Evolutionary conservation across 306 rosid genomes (phyloP).

Genomic region (Fagus sylvatica): DNA sequence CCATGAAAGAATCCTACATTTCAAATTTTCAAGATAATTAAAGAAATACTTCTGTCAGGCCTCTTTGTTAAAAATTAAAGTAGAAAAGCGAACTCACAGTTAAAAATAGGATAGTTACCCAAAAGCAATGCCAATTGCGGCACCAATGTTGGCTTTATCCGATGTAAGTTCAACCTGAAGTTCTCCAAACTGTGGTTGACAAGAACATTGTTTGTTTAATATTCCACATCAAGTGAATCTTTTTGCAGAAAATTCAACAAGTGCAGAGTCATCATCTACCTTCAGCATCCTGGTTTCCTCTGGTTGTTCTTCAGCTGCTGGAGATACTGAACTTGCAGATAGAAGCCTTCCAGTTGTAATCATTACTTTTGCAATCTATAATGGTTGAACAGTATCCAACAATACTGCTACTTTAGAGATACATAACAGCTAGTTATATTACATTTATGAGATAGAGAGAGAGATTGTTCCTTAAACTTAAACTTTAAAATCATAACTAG

Average conservation of each 20-base stretch:
- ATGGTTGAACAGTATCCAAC: slow-evolving; percentile 34
- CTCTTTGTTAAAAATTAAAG: slow-evolving; percentile 4
- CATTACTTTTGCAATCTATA: slow-evolving; percentile 79
- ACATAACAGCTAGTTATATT: slow-evolving; percentile 1
- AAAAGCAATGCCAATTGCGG: slow-evolving; percentile 58
- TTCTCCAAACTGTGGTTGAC: slow-evolving; percentile 75
- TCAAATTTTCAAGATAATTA: slow-evolving; percentile 16
- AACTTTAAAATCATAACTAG: not conserved
- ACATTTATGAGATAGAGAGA: not conserved
- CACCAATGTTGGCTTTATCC: slow-evolving; percentile 74
- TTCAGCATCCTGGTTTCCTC: slow-evolving; percentile 65
- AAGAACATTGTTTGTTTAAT: slow-evolving; percentile 28
- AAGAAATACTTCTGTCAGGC: slow-evolving; percentile 11
- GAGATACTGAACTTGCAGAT: slow-evolving; percentile 52
- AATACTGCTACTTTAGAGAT: slow-evolving; percentile 26
- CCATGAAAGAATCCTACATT: slow-evolving; percentile 78
- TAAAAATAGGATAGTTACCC: slow-evolving; percentile 50
- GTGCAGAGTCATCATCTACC: slow-evolving; percentile 45
- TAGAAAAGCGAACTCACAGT: not conserved
- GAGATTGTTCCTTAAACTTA: not conserved
- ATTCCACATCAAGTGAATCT: slow-evolving; percentile 9
- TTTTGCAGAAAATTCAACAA: slow-evolving; percentile 17
- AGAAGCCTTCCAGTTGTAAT: slow-evolving; percentile 65
- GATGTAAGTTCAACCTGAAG: slow-evolving; percentile 84
- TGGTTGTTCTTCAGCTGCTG: slow-evolving; percentile 45